Evolutionary conservation across 257 asterid species (phyloP).

Genomic region (Prunella vulgaris): DNA sequence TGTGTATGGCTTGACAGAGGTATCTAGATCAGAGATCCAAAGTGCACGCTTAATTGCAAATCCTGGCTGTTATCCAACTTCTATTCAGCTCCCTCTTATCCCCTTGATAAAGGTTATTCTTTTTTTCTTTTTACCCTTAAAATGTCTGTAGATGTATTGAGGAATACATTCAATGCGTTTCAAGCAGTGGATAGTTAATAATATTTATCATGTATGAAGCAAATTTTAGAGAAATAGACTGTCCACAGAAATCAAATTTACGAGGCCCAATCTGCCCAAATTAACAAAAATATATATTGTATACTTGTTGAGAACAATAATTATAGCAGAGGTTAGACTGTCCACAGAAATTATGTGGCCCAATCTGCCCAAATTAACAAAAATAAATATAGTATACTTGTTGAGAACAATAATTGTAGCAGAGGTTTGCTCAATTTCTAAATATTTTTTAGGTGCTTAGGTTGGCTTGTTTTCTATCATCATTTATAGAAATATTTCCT

Average conservation of each 20-base stretch:
- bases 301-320: neutral
- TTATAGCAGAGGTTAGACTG: neutral
- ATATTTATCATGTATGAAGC: neutral
- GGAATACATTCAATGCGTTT: neutral
- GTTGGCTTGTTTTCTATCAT: neutral
- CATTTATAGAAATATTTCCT: neutral
- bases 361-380: neutral
- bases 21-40: conserved; percentile 57
- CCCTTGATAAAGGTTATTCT: conserved; percentile 73
- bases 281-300: neutral
- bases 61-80: conserved; percentile 96
- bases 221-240: neutral
- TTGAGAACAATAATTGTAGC: neutral
- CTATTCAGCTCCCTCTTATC: conserved; percentile 84
- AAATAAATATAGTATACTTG: neutral
- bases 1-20: conserved; percentile 87
- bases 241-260: neutral
- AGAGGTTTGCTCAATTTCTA: neutral
- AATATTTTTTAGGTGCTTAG: neutral
- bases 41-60: conserved; percentile 83
- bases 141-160: neutral
- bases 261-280: neutral
- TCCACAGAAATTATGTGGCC: neutral
- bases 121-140: conserved; percentile 3
- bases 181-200: neutral